Evolutionary conservation across 768 basidiomycete genomes (phyloP).

Genomic region (Podaxis sp.): DNA sequence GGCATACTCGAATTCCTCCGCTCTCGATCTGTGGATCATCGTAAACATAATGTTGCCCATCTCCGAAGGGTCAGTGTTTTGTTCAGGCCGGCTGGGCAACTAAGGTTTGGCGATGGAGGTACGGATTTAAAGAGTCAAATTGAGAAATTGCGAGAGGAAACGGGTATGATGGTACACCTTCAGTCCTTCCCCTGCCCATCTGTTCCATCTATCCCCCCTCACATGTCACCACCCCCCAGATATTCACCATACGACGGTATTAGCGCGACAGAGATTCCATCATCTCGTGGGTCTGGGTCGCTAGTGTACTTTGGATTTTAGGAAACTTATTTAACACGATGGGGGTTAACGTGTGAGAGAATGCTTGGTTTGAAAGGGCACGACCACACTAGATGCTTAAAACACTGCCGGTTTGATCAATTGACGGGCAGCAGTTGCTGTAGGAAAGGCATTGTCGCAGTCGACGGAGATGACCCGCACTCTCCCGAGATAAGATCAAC

Average conservation of each 20-base stretch:
- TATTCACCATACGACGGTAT: neutral
- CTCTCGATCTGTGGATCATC: constrained; percentile 1
- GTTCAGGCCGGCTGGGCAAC: neutral
- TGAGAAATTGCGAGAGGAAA: neutral
- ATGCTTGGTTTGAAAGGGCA: too few species aligned
- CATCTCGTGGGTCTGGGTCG: too few species aligned
- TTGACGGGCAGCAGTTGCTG: too few species aligned
- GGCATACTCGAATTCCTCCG: neutral
- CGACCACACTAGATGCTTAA: too few species aligned
- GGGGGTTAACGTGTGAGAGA: too few species aligned
- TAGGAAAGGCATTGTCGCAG: too few species aligned
- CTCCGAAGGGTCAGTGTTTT: constrained; percentile 4
- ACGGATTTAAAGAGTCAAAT: neutral
- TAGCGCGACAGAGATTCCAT: neutral
- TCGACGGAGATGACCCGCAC: too few species aligned
- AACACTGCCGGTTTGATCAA: too few species aligned
- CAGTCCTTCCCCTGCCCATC: neutral
- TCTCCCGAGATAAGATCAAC: too few species aligned
- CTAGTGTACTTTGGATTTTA: neutral
- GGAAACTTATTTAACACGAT: too few species aligned
- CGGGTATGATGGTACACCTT: neutral
- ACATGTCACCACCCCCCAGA: neutral
- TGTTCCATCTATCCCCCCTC: neutral
- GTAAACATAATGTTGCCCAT: neutral
- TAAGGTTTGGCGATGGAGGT: neutral